phyloP scores from a whole-genome alignment of 139 green algal species.

The Yamagishiella unicocca region DNA sequence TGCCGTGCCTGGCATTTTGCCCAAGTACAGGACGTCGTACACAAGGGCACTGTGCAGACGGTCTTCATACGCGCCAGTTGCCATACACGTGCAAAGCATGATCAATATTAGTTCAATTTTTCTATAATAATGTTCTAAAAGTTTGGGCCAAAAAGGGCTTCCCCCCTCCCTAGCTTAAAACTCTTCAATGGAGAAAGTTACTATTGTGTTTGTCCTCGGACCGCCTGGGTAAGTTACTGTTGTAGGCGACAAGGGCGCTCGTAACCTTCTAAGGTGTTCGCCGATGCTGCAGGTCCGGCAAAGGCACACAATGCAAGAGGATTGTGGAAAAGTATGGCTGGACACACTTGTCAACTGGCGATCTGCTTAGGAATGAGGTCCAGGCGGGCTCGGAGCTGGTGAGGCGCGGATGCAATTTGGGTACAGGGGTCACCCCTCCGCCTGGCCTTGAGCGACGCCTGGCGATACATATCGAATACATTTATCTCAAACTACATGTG shows the following conservation, averaged over 20 bases:
- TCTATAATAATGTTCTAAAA: too few species aligned
- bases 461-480: too few species aligned
- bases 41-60: too few species aligned
- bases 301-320: constrained; percentile 64
- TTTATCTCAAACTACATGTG: too few species aligned
- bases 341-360: constrained; percentile 63
- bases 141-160: too few species aligned
- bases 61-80: too few species aligned
- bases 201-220: constrained; percentile 58
- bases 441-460: too few species aligned
- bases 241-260: not conserved
- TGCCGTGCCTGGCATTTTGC: too few species aligned
- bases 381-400: constrained; percentile 55
- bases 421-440: not conserved
- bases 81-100: too few species aligned
- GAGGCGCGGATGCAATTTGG: not conserved
- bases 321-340: constrained; percentile 65
- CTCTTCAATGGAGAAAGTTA: constrained; percentile 16
- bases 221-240: constrained; percentile 44
- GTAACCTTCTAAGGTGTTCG: not conserved
- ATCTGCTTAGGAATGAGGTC: constrained; percentile 69
- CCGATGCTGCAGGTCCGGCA: constrained; percentile 56
- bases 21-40: too few species aligned
- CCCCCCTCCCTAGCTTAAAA: not conserved
- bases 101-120: too few species aligned